These are phyloP conservation scores for Acephala macrosclerotiorum DNA, from an alignment of 2,329 filamentous ascomycete species.

Conservation along the genomic window DNA sequence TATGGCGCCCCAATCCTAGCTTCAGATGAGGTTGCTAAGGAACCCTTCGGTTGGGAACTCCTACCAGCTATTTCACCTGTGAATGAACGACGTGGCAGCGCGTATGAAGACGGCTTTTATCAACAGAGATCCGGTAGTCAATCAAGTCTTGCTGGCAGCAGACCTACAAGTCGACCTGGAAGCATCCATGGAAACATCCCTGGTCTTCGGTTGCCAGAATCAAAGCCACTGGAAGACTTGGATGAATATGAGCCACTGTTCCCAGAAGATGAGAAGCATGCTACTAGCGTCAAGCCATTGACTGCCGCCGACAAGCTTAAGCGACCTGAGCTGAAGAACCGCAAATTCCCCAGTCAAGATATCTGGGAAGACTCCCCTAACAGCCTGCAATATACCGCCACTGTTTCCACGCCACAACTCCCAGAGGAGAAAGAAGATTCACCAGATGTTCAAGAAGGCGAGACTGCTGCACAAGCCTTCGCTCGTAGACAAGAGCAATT, in stretches of 20 bases:
- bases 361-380: constrained; percentile 96
- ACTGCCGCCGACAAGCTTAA: constrained; percentile 64
- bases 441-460: constrained; percentile 22
- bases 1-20: constrained; percentile 85
- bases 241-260: constrained; percentile 97
- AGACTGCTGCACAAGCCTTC: constrained; percentile 70
- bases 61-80: constrained; percentile 84
- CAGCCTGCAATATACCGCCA: constrained; percentile 80
- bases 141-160: constrained; percentile 52
- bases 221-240: constrained; percentile 83
- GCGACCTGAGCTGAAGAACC: constrained; percentile 59
- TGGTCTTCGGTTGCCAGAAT: constrained; percentile 52
- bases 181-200: constrained; percentile 66
- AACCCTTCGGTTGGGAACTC: constrained; percentile 70
- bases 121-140: constrained; percentile 55
- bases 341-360: constrained; percentile 91
- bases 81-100: constrained; percentile 67
- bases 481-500: constrained; percentile 70
- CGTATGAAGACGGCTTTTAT: constrained; percentile 61
- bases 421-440: constrained; percentile 50
- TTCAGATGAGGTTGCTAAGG: constrained; percentile 83
- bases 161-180: constrained; percentile 66
- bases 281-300: constrained; percentile 49
- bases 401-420: constrained; percentile 82
- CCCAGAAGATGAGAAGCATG: constrained; percentile 73